Evolutionary conservation across 352 stramenopile species (phyloP).

Genomic region (Phytophthora capsici): DNA sequence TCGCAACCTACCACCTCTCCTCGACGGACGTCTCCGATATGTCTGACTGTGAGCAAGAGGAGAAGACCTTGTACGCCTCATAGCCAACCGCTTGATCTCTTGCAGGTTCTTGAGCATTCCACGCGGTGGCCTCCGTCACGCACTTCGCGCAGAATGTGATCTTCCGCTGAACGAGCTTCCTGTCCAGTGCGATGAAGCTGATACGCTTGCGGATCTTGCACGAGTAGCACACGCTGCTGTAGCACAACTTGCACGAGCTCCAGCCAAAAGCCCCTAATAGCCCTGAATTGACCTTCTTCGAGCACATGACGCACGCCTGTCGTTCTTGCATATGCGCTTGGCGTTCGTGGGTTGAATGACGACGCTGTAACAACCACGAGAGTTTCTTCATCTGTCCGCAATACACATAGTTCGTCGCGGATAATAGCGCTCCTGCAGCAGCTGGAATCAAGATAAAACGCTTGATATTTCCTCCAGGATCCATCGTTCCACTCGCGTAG

Average conservation of each 20-base stretch:
- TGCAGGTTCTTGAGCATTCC: not conserved
- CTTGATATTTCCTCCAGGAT: conserved; percentile 28
- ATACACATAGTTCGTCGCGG: conserved; percentile 28
- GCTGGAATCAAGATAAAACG: conserved; percentile 29
- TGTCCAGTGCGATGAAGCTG: conserved; percentile 28
- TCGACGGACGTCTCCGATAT: not conserved
- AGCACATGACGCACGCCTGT: conserved; percentile 23
- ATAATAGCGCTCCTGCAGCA: not conserved
- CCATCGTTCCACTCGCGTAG: conserved; percentile 28
- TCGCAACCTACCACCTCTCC: not conserved
- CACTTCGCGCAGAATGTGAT: not conserved
- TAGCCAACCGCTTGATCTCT: conserved; percentile 14
- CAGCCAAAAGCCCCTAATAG: not conserved
- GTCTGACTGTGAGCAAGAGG: conserved; percentile 1
- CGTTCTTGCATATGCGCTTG: not conserved
- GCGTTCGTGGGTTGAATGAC: not conserved
- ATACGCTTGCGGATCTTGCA: conserved; percentile 33
- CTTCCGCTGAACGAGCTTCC: not conserved
- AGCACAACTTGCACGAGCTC: conserved; percentile 25
- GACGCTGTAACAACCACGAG: conserved; percentile 33
- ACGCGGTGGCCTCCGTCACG: conserved; percentile 10
- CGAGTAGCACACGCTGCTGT: conserved; percentile 24
- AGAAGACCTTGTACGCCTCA: conserved; percentile 5
- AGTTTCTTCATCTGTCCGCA: conserved; percentile 58
- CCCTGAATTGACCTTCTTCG: conserved; percentile 13